Evolutionary conservation across 2,329 filamentous ascomycete genomes (phyloP).

Genomic region (Trichoderma sp.): DNA sequence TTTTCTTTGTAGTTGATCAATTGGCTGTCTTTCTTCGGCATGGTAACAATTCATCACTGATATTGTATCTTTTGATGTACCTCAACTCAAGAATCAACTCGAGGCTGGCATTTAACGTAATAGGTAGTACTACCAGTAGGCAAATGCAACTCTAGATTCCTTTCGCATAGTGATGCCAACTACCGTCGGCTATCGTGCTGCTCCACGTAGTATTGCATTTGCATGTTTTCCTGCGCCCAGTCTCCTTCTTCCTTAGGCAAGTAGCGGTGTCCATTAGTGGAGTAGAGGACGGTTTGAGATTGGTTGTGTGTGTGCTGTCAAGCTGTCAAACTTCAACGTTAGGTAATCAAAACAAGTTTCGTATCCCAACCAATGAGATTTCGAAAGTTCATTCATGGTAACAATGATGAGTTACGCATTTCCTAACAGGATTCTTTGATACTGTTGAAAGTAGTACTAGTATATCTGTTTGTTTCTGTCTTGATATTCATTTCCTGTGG

Average conservation of each 20-base stretch:
- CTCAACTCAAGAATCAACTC: not conserved
- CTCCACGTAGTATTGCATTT: not conserved
- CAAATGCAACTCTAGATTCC: not conserved
- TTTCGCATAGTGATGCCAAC: too few relatives aligned
- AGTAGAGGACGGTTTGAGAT: not conserved
- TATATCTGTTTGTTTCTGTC: too few relatives aligned
- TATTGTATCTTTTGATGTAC: not conserved
- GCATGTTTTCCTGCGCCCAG: not conserved
- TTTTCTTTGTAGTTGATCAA: too few relatives aligned
- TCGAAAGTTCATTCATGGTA: not conserved
- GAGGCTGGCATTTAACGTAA: not conserved
- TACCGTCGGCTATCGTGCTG: not conserved
- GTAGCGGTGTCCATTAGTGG: not conserved
- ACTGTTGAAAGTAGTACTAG: too few relatives aligned
- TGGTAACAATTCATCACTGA: rapidly evolving
- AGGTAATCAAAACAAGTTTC: not conserved
- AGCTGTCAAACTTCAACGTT: not conserved
- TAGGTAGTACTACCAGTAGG: not conserved
- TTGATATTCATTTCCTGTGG: not conserved
- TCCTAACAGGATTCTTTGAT: too few relatives aligned
- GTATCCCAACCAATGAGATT: not conserved
- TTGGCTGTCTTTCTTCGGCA: too few relatives aligned
- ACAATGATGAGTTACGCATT: not conserved
- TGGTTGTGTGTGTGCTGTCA: not conserved
- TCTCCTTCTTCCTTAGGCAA: not conserved